Conservation (phyloP, 1,284 basidiomycete species). For the Cryptococcus sp. region DNA sequence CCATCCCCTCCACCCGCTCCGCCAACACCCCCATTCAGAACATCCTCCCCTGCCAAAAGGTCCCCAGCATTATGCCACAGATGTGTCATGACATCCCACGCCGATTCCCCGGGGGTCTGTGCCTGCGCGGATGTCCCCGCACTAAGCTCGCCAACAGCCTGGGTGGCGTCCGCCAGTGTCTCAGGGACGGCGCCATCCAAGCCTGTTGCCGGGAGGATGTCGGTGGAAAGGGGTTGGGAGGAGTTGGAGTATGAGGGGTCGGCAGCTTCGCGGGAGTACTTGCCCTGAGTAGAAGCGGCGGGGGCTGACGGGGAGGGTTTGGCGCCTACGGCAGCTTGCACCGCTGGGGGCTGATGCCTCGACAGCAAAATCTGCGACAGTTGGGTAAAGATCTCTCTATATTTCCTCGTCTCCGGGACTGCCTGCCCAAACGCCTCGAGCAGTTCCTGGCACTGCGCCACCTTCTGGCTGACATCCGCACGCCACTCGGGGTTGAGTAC, state of each 20-base stretch:
- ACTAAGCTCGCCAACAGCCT: too few relatives aligned
- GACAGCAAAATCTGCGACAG: conserved; percentile 22
- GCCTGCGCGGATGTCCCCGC: not conserved
- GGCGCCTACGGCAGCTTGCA: not conserved
- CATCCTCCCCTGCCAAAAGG: conserved; percentile 19
- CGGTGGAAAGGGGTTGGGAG: too few relatives aligned
- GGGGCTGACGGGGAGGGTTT: too few relatives aligned
- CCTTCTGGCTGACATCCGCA: conserved; percentile 22
- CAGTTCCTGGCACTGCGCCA: conserved; percentile 28
- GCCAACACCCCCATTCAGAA: too few relatives aligned
- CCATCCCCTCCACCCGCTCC: conserved; percentile 1
- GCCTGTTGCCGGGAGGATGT: too few relatives aligned
- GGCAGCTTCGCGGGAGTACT: too few relatives aligned
- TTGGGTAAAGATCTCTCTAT: conserved; percentile 23
- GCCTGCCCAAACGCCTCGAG: conserved; percentile 30
- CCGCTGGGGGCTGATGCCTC: conserved; percentile 15
- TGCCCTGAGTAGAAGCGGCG: not conserved
- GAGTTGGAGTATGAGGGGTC: too few relatives aligned
- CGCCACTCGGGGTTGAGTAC: conserved; percentile 15
- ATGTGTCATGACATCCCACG: conserved; percentile 36
- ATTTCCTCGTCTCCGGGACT: conserved; percentile 24
- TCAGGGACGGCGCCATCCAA: too few relatives aligned
- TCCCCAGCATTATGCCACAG: conserved; percentile 32
- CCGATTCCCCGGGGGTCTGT: conserved; percentile 6
- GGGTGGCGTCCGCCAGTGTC: too few relatives aligned